These are phyloP conservation scores for Acrocalymma vagum DNA, from an alignment of 2,329 filamentous ascomycete genomes.

Conservation along the genomic window DNA sequence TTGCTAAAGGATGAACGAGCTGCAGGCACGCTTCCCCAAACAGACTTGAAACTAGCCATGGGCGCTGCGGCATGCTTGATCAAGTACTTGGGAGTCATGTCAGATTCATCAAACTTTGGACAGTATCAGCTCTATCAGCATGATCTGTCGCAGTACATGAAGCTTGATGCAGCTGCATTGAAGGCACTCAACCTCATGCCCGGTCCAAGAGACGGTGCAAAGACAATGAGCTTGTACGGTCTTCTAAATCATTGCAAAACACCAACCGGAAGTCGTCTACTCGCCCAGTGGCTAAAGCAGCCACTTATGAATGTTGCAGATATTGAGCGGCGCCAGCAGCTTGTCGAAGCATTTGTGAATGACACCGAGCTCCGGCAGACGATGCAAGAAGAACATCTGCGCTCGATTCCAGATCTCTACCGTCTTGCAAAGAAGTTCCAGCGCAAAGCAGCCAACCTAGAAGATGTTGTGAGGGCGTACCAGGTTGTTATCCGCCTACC, in stretches of 20 bases:
- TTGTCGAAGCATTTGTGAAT: constrained; percentile 93
- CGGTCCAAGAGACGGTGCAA: constrained; percentile 90
- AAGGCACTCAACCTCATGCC: constrained; percentile 98
- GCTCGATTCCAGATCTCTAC: constrained; percentile 93
- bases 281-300: constrained; percentile 98
- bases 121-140: constrained; percentile 98
- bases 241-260: constrained; percentile 98
- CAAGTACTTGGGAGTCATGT: constrained; percentile 90
- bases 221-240: constrained; percentile 96
- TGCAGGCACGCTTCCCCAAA: constrained; percentile 80
- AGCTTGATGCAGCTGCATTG: constrained; percentile 91
- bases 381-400: constrained; percentile 95
- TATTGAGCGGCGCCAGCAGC: constrained; percentile 89
- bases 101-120: constrained; percentile 93
- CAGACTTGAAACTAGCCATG: constrained; percentile 95
- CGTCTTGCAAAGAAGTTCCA: constrained; percentile 95
- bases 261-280: constrained; percentile 84
- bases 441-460: constrained; percentile 85
- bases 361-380: constrained; percentile 94
- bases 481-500: constrained; percentile 93
- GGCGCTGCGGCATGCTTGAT: constrained; percentile 91
- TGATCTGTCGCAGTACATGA: constrained; percentile 97
- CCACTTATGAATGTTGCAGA: constrained; percentile 90
- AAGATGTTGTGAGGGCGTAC: constrained; percentile 95
- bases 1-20: constrained; percentile 87